These are phyloP conservation scores for Globisporangium echinulatum DNA, from an alignment of 352 stramenopile species.

Conservation along the genomic window DNA sequence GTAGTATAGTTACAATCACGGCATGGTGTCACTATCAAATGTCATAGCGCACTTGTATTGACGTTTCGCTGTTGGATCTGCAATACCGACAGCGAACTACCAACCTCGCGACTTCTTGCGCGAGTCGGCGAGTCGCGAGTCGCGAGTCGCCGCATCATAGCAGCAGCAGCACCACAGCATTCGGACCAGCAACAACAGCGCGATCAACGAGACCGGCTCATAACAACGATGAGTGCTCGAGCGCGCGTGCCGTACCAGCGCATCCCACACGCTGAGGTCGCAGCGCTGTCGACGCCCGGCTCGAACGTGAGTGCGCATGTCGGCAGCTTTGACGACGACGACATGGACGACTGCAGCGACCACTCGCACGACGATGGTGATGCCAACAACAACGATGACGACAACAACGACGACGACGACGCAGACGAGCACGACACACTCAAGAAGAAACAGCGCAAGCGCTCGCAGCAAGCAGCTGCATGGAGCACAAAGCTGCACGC, in stretches of 20 bases:
- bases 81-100: too few relatives aligned
- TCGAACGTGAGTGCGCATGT: constrained; percentile 18
- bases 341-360: constrained; percentile 8
- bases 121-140: too few relatives aligned
- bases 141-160: too few relatives aligned
- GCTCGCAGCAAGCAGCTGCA: constrained; percentile 36
- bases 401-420: constrained; percentile 21
- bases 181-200: background rate
- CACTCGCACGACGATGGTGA: constrained; percentile 29
- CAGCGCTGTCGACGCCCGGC: constrained; percentile 1
- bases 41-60: too few relatives aligned
- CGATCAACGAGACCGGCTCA: background rate
- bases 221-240: constrained; percentile 8
- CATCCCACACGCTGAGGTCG: constrained; percentile 34
- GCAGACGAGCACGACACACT: constrained; percentile 23
- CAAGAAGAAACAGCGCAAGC: constrained; percentile 19
- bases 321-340: constrained; percentile 26
- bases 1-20: too few relatives aligned
- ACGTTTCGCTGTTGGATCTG: too few relatives aligned
- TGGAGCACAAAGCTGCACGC: constrained; percentile 76
- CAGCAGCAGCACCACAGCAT: too few relatives aligned
- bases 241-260: constrained; percentile 31
- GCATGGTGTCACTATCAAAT: too few relatives aligned
- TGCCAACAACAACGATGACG: constrained; percentile 21
- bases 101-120: too few relatives aligned